phyloP scores from a whole-genome alignment of 495 filamentous ascomycete genomes.

The Hyaloscypha variabilis region DNA sequence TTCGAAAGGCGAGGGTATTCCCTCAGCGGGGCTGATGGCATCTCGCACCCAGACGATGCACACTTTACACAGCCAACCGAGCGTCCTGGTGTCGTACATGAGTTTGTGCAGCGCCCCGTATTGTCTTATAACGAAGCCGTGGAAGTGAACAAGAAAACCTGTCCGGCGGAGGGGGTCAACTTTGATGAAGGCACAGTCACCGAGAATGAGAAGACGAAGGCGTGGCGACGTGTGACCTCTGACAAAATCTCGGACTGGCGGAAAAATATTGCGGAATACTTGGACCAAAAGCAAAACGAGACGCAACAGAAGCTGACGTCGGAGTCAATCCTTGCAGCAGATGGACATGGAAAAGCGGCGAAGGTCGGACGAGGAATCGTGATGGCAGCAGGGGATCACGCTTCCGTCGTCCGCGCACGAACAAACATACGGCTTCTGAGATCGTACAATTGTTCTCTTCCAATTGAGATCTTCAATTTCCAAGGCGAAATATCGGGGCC shows the following conservation, averaged over 20 bases:
- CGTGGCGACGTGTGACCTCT: background rate
- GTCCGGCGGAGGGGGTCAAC: conserved; percentile 3
- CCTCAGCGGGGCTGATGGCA: background rate
- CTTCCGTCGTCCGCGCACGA: background rate
- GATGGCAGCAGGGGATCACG: conserved; percentile 2
- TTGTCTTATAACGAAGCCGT: background rate
- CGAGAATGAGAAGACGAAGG: background rate
- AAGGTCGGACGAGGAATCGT: background rate
- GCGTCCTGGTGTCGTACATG: background rate
- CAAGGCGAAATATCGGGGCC: background rate
- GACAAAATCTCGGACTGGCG: conserved; percentile 1
- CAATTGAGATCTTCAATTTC: conserved; percentile 6
- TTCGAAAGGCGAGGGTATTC: background rate
- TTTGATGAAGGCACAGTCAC: conserved; percentile 1
- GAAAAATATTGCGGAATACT: background rate
- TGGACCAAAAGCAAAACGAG: background rate
- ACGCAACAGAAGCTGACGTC: background rate
- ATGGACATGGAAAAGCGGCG: background rate
- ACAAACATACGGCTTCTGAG: conserved; percentile 5
- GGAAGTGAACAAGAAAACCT: background rate
- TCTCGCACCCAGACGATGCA: background rate
- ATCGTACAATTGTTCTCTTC: conserved; percentile 8
- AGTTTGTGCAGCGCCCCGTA: background rate
- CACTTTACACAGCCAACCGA: background rate
- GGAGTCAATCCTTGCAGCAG: background rate